Evolutionary conservation across 768 basidiomycete genomes (phyloP).

Genomic region (Pleurotus giganteus): DNA sequence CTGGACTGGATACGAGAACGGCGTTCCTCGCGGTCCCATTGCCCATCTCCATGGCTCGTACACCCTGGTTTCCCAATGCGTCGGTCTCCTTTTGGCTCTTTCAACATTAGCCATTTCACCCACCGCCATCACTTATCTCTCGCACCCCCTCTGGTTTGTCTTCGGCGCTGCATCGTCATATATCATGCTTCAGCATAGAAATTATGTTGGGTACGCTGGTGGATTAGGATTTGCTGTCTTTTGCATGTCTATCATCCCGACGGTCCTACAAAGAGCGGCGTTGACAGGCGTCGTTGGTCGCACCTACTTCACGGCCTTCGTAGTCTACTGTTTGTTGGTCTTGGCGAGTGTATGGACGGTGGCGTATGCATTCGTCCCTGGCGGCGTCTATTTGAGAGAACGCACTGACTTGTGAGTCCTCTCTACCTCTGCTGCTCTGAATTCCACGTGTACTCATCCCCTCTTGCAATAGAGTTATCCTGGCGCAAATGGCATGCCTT

Average conservation of each 20-base stretch:
- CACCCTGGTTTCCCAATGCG: conserved; percentile 59
- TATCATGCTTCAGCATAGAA: conserved; percentile 54
- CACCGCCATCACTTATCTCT: conserved; percentile 31
- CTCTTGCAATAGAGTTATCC: conserved; percentile 43
- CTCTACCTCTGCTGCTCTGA: neutral
- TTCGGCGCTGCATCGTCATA: conserved; percentile 53
- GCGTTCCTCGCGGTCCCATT: conserved; percentile 61
- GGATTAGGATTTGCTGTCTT: conserved; percentile 64
- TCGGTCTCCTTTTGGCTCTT: conserved; percentile 49
- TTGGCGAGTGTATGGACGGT: conserved; percentile 80
- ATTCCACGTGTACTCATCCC: neutral
- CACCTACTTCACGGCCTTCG: conserved; percentile 55
- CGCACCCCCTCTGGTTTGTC: conserved; percentile 50
- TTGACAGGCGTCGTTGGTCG: conserved; percentile 37
- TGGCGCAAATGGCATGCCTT: conserved; percentile 50
- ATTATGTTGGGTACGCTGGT: conserved; percentile 71
- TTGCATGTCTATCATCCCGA: conserved; percentile 61
- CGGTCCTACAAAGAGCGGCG: conserved; percentile 48
- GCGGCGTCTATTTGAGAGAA: conserved; percentile 72
- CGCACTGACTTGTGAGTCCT: conserved; percentile 65
- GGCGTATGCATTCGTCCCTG: conserved; percentile 89
- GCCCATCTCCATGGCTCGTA: conserved; percentile 70
- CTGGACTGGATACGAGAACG: conserved; percentile 82
- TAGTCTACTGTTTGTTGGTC: conserved; percentile 59
- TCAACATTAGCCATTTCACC: conserved; percentile 31